Evolutionary conservation across 805 yeast genomes (phyloP).

Genomic region (Schwanniomyces polymorphus): DNA sequence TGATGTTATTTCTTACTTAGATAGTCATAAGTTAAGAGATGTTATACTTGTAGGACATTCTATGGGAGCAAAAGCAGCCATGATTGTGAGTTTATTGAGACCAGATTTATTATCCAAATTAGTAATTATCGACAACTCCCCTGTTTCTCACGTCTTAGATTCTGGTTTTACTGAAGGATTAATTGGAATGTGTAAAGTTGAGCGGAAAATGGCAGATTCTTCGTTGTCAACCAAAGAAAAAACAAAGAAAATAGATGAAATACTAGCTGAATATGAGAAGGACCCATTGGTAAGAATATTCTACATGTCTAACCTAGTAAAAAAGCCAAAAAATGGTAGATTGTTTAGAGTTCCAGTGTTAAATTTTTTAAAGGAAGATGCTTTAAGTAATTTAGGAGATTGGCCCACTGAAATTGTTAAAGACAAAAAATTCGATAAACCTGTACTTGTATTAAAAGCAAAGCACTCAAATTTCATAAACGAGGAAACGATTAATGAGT

Average conservation of each 20-base stretch:
- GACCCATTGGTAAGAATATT: constrained; percentile 31
- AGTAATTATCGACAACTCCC: constrained; percentile 52
- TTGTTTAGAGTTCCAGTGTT: constrained; percentile 20
- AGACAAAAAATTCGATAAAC: constrained; percentile 18
- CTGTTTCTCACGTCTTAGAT: constrained; percentile 36
- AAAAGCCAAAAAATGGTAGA: constrained; percentile 9
- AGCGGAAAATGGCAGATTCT: constrained; percentile 28
- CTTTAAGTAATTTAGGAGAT: constrained; percentile 15
- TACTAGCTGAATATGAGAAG: constrained; percentile 22
- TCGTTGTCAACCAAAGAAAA: constrained; percentile 16
- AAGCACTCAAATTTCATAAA: constrained; percentile 40
- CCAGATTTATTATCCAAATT: constrained; percentile 42
- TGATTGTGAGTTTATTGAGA: constrained; percentile 41
- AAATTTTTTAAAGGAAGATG: constrained; percentile 16
- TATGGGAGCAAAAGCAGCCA: constrained; percentile 61
- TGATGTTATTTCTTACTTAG: constrained; percentile 41
- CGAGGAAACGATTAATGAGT: constrained; percentile 21
- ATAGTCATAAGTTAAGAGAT: constrained; percentile 15
- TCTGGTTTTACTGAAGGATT: constrained; percentile 33
- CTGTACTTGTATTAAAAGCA: constrained; percentile 47
- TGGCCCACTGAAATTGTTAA: constrained; percentile 22
- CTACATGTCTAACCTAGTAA: constrained; percentile 37
- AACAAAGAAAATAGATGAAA: constrained; percentile 15
- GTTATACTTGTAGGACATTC: constrained; percentile 50
- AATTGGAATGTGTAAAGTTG: constrained; percentile 39